Conservation (phyloP, 1,284 basidiomycete species). For the Irpex sp. region DNA sequence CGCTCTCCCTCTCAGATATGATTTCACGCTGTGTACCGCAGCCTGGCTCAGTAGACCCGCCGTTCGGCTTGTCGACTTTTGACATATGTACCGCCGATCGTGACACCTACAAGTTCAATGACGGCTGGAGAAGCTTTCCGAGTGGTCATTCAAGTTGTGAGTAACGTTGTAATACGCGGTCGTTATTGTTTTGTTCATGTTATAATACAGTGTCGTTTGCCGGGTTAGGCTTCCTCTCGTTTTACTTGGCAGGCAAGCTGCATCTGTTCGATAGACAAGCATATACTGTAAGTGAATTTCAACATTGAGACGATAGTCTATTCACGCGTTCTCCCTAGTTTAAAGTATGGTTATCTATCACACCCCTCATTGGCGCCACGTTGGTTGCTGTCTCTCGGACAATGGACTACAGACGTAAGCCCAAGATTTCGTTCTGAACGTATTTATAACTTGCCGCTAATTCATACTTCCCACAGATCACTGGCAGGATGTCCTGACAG, state of each 20-base stretch:
- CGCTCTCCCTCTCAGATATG: constrained; percentile 46
- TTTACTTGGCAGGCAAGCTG: constrained; percentile 89
- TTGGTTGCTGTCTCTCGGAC: constrained; percentile 91
- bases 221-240: constrained; percentile 86
- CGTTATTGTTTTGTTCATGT: not conserved
- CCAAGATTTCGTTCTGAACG: not conserved
- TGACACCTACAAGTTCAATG: constrained; percentile 55
- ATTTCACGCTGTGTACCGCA: constrained; percentile 82
- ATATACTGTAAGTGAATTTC: constrained; percentile 54
- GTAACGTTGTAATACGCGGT: constrained; percentile 22
- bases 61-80: constrained; percentile 72
- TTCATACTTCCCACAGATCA: constrained; percentile 50
- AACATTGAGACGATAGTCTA: not conserved
- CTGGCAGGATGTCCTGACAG: constrained; percentile 87
- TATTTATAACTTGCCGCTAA: no score
- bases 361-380: constrained; percentile 76
- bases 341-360: constrained; percentile 82
- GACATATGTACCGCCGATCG: constrained; percentile 75
- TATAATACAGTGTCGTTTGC: constrained; percentile 76
- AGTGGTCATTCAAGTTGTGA: constrained; percentile 86
- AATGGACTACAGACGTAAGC: constrained; percentile 83
- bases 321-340: constrained; percentile 37
- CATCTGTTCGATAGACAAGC: constrained; percentile 86
- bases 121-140: constrained; percentile 93
- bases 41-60: constrained; percentile 61